These are phyloP conservation scores for Plasmodium sp. DNA, from an alignment of 169 alveolate genomes.

Conservation along the genomic window DNA sequence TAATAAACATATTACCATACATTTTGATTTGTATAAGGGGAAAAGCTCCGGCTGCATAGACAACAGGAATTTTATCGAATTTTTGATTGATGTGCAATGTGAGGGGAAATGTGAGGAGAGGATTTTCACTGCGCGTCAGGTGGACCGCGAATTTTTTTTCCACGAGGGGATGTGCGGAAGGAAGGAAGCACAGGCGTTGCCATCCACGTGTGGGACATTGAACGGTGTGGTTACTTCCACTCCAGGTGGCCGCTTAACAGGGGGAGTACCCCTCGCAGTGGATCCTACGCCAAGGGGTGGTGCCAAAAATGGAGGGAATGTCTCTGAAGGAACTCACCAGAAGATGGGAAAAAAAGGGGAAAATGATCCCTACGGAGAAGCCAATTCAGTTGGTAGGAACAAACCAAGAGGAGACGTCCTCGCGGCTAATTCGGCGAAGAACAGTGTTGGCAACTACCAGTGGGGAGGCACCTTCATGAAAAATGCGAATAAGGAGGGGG, in stretches of 20 bases:
- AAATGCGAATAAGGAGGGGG: constrained; percentile 11
- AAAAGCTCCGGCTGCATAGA: constrained; percentile 33
- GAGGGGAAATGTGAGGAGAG: constrained; percentile 70
- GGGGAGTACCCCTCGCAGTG: background rate
- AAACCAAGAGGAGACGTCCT: background rate
- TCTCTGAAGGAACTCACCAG: background rate
- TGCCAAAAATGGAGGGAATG: background rate
- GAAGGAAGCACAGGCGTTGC: background rate
- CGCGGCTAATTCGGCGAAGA: background rate
- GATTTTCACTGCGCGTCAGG: constrained; percentile 8
- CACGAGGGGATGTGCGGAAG: background rate
- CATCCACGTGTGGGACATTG: background rate
- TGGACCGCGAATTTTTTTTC: background rate
- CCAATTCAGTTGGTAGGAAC: background rate
- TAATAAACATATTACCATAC: constrained; percentile 38
- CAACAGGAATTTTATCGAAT: constrained; percentile 56
- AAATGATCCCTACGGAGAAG: background rate
- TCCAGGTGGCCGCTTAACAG: background rate
- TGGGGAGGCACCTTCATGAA: constrained; percentile 21
- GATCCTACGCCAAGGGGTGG: background rate
- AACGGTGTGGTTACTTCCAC: background rate
- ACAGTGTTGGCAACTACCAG: background rate
- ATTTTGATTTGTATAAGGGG: constrained; percentile 64
- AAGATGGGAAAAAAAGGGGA: background rate
- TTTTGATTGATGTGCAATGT: constrained; percentile 63